Conservation (phyloP, 306 rosid species). For the Trifolium dubium region DNA sequence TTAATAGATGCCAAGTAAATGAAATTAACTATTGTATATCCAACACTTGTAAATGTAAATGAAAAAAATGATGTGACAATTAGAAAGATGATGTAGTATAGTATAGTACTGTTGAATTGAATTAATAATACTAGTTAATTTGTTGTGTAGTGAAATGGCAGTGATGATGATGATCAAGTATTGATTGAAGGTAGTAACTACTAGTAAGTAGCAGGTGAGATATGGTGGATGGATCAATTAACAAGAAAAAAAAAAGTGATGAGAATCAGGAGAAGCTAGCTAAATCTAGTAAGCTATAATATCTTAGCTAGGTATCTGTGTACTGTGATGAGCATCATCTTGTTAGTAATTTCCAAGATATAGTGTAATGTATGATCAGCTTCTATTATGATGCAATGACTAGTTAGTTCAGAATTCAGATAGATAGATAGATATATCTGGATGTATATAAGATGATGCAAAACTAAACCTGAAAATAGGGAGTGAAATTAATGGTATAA, state of each 20-base stretch:
- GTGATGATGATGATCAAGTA: conserved; percentile 29
- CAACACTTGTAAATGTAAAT: background rate
- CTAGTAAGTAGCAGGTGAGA: conserved; percentile 31
- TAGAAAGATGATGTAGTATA: conserved; percentile 3
- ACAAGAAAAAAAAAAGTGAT: conserved; percentile 35
- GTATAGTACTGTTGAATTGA: background rate
- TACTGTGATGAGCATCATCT: background rate
- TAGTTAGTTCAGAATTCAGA: conserved; percentile 21
- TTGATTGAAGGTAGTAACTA: conserved; percentile 27
- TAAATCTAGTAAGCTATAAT: background rate
- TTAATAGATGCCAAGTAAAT: background rate
- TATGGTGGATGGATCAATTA: conserved; percentile 45
- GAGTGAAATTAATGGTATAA: background rate
- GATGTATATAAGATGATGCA: conserved; percentile 45
- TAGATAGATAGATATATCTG: conserved; percentile 12
- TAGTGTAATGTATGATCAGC: conserved; percentile 32
- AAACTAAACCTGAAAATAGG: conserved; percentile 38
- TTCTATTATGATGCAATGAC: conserved; percentile 48
- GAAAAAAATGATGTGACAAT: background rate
- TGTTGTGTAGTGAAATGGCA: conserved; percentile 48
- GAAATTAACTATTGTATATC: too few species aligned
- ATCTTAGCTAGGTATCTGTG: conserved; percentile 33
- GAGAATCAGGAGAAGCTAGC: conserved; percentile 35
- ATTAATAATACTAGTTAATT: conserved; percentile 33
- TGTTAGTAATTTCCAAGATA: conserved; percentile 36